Percentiles rank a stretch among this genome's conserved stretches.
These are phyloP conservation scores for Lachnellula occidentalis DNA, from an alignment of 2,329 filamentous ascomycete genomes.

Conservation along the genomic window DNA sequence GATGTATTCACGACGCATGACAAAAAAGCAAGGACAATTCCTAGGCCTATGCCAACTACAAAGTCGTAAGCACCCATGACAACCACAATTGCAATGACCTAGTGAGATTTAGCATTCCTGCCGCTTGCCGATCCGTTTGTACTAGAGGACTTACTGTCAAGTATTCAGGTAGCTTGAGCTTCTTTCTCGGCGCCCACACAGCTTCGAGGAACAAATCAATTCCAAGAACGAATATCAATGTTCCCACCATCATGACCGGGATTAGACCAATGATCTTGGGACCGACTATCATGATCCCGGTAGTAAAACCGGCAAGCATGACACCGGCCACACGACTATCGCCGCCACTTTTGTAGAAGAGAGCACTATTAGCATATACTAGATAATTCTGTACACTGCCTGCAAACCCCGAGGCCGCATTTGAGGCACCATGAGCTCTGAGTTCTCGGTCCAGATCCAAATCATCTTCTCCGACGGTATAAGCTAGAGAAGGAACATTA, in stretches of 20 bases:
- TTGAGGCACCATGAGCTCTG: constrained; percentile 88
- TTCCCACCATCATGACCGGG: constrained; percentile 93
- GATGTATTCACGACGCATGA: constrained; percentile 91
- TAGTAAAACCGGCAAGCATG: constrained; percentile 75
- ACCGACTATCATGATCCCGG: constrained; percentile 76
- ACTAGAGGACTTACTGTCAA: constrained; percentile 56
- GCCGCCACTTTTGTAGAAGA: constrained; percentile 91
- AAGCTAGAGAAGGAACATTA: constrained; percentile 89
- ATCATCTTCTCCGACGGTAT: constrained; percentile 88
- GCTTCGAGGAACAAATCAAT: constrained; percentile 90
- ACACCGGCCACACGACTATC: constrained; percentile 80
- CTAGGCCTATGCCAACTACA: constrained; percentile 86
- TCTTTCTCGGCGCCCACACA: constrained; percentile 80
- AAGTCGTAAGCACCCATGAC: constrained; percentile 98
- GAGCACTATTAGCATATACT: constrained; percentile 94
- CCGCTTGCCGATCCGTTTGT: not conserved
- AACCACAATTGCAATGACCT: constrained; percentile 80
- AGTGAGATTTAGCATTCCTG: not conserved
- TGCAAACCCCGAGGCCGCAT: constrained; percentile 76
- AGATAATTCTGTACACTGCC: constrained; percentile 96
- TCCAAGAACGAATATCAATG: constrained; percentile 88
- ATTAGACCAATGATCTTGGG: constrained; percentile 89
- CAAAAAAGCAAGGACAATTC: constrained; percentile 85
- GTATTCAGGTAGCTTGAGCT: constrained; percentile 82
- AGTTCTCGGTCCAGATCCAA: constrained; percentile 86